phyloP scores from a whole-genome alignment of 2,329 filamentous ascomycete genomes.

The Penicillium digitatum region DNA sequence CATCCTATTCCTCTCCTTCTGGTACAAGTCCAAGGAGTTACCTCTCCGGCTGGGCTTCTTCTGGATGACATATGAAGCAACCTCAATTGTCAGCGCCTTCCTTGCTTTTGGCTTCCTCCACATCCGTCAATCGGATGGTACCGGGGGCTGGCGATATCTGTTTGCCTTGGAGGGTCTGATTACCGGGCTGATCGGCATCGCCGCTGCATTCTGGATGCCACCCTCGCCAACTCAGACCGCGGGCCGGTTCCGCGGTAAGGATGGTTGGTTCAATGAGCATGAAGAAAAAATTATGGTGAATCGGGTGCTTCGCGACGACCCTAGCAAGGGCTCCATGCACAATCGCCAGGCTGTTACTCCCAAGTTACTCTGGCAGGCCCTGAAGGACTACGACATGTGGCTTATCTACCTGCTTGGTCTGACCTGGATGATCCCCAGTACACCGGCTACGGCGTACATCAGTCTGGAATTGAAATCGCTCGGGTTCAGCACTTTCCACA shows the following conservation, averaged over 20 bases:
- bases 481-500: slow-evolving; percentile 56
- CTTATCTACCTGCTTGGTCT: slow-evolving; percentile 51
- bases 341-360: slow-evolving; percentile 53
- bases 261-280: slow-evolving; percentile 63
- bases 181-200: slow-evolving; percentile 53
- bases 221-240: slow-evolving; percentile 63
- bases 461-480: slow-evolving; percentile 49
- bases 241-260: slow-evolving; percentile 56
- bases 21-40: slow-evolving; percentile 68
- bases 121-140: slow-evolving; percentile 35
- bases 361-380: slow-evolving; percentile 48
- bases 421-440: slow-evolving; percentile 42
- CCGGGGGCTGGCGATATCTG: slow-evolving; percentile 44
- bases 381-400: slow-evolving; percentile 57
- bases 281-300: slow-evolving; percentile 70
- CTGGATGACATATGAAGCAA: slow-evolving; percentile 60
- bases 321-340: slow-evolving; percentile 59
- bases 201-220: slow-evolving; percentile 59
- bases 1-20: slow-evolving; percentile 64
- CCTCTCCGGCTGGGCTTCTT: slow-evolving; percentile 65
- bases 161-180: slow-evolving; percentile 45
- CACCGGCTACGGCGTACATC: slow-evolving; percentile 37
- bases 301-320: slow-evolving; percentile 54
- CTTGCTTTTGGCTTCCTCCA: slow-evolving; percentile 46
- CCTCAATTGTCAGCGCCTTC: slow-evolving; percentile 47